These are phyloP conservation scores for Urtica urens DNA, from an alignment of 306 rosid species.

Conservation along the genomic window DNA sequence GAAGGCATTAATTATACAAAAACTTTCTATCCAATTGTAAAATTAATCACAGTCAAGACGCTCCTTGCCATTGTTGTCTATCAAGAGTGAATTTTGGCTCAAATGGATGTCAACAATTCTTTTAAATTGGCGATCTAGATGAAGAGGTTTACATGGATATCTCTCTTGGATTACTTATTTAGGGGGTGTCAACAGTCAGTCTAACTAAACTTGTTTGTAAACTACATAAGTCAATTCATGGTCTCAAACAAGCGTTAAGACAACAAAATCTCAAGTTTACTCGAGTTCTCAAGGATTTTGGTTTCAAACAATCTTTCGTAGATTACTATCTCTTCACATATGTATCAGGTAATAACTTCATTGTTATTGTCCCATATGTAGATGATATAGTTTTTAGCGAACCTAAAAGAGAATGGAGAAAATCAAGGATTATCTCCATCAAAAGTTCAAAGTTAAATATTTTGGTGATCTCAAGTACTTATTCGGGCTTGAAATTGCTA, in stretches of 20 bases:
- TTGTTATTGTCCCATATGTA: neutral
- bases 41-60: neutral
- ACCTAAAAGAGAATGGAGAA: neutral
- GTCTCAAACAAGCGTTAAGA: neutral
- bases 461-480: neutral
- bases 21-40: neutral
- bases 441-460: neutral
- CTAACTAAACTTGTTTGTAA: neutral
- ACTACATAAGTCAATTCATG: neutral
- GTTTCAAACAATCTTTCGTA: neutral
- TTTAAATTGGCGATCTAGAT: neutral
- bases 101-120: neutral
- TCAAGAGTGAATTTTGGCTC: neutral
- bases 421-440: neutral
- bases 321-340: neutral
- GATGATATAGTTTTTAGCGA: neutral
- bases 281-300: neutral
- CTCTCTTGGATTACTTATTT: neutral
- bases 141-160: neutral
- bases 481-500: neutral
- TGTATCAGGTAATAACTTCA: neutral
- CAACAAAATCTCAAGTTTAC: neutral
- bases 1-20: neutral
- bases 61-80: neutral
- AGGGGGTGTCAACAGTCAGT: neutral